phyloP scores from a whole-genome alignment of 2,329 filamentous ascomycete genomes.

The Colletotrichum noveboracense region DNA sequence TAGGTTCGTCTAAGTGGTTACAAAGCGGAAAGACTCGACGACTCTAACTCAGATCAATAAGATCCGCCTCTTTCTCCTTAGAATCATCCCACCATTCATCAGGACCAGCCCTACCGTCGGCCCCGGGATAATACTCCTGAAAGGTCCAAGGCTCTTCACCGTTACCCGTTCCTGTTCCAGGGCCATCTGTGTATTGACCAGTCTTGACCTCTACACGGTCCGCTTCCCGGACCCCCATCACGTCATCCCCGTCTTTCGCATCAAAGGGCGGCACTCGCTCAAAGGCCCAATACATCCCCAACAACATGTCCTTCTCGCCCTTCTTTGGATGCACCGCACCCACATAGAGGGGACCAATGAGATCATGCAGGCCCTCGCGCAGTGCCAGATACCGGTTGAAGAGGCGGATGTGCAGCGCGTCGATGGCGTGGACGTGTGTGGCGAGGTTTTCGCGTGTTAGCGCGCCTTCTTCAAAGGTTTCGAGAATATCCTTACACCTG shows the following conservation, averaged over 20 bases:
- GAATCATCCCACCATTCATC: neutral
- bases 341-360: neutral
- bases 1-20: no score
- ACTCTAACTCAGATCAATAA: neutral
- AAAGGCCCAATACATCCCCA: neutral
- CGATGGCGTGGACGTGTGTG: neutral
- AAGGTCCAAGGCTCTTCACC: neutral
- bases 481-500: neutral
- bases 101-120: neutral
- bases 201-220: neutral
- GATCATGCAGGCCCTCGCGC: neutral
- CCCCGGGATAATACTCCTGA: neutral
- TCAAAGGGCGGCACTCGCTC: neutral
- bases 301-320: neutral
- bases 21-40: no score
- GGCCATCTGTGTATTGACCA: fast-evolving
- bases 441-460: neutral
- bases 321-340: neutral
- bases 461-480: neutral
- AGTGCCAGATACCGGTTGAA: neutral
- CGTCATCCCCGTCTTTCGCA: neutral
- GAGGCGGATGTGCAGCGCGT: neutral
- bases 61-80: neutral
- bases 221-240: fast-evolving
- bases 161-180: fast-evolving